A percentile compares a stretch with the other conserved stretches of the same genome.
phyloP scores from a whole-genome alignment of 164 flowering plant genomes.

The Houttuynia cordata region DNA sequence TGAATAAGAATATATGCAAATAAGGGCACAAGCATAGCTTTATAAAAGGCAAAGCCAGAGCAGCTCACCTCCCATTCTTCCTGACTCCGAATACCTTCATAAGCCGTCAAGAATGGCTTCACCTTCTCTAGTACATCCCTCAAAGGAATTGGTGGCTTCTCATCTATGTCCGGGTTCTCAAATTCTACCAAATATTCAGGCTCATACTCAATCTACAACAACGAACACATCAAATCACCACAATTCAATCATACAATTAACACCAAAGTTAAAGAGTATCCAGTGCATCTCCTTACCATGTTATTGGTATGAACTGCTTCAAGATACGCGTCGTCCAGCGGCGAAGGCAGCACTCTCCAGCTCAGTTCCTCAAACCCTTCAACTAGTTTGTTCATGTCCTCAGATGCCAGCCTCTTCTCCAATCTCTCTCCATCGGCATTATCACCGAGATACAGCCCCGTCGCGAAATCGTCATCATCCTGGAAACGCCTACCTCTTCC shows the following conservation, averaged over 20 bases:
- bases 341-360: constrained; percentile 45
- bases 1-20: no score
- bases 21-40: no score
- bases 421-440: constrained; percentile 52
- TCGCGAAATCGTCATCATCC: no score
- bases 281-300: constrained; percentile 18
- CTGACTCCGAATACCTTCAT: constrained; percentile 68
- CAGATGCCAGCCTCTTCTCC: constrained; percentile 38
- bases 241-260: background rate
- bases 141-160: constrained; percentile 70
- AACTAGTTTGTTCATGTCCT: constrained; percentile 32
- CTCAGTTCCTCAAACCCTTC: constrained; percentile 55
- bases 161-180: constrained; percentile 80
- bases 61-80: constrained; percentile 88
- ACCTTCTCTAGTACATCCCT: constrained; percentile 66
- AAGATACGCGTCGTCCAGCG: constrained; percentile 34
- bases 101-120: constrained; percentile 81
- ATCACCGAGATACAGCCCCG: constrained; percentile 28
- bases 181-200: constrained; percentile 69
- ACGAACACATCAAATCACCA: background rate
- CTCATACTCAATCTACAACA: constrained; percentile 71
- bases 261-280: background rate
- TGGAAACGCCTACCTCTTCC: no score
- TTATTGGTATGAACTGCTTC: constrained; percentile 54
- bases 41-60: no score